Base-by-base conservation (phyloP, 108 stramenopile species). In the Fistulifera pelliculosa region DNA sequence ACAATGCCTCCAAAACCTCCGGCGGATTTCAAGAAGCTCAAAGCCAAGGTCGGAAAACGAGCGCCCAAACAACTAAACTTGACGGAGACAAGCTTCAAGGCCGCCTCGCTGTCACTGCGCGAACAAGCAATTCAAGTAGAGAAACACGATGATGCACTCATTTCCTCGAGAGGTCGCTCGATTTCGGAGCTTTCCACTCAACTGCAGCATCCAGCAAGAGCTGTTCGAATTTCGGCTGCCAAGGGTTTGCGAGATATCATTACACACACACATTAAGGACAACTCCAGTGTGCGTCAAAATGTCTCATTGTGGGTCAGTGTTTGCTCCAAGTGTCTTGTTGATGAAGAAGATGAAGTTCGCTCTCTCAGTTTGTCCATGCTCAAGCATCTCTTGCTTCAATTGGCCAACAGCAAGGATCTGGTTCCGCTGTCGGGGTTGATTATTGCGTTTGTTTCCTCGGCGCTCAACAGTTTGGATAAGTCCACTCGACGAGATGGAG, bases 1-100 rank as follows among this genome's bases (percentile, higher is more conserved):
- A n/a, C 31, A 3, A 35, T 35, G 31, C 31, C 31, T 3, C 31
- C 31, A 35, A 35, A 35, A 8, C 44, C 70, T 17, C 23, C 52
- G 13, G 52, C 63, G 38, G 82, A 76, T 55, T 82, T 82, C 61
- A 91, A 91, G 65, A 75, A 83, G 8, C 54, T 79, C 48, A 83
- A 81, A 65, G 85, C 90, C 39, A 87, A 87, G 59, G 90, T 91
- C 45, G 90, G 90, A 12, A 87, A 87, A 53, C 68, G 72, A 41
- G 83, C 81, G 13, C 66, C 74, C 7, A 74, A 80, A 35, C 62
- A 71, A 38, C 21, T 68, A 19, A 91, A 87, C 71, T 60, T 74
- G 40, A 91, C 90, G 15, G 83, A 91, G 58, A 87, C 85, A 0
- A 56, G 52, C 17, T 91, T 91, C 65, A 63, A 70, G 50, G 67